Percentiles rank a stretch among this genome's conserved stretches.
Conservation (phyloP, 192 early-diverging fungal species). For the Dispira simplex region DNA sequence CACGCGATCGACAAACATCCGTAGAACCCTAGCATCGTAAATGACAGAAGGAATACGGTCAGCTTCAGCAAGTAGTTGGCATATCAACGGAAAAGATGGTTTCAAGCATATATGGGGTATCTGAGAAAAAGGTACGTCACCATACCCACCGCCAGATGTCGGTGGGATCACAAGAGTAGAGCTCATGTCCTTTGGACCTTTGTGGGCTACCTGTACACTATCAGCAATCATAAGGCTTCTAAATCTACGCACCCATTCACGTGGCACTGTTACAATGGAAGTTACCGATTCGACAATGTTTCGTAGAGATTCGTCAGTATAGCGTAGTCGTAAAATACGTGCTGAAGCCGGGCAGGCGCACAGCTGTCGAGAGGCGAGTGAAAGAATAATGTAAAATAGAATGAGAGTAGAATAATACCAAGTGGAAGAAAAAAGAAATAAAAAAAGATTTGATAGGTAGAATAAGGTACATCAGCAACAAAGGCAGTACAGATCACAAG, state of each 20-base stretch:
- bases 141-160: no score
- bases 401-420: no score
- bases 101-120: background rate
- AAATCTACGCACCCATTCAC: conserved; percentile 27
- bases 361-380: no score
- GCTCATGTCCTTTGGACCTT: no score
- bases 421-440: no score
- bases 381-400: no score
- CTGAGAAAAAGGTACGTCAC: no score
- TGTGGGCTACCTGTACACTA: background rate
- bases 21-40: conserved; percentile 18
- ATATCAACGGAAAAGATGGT: conserved; percentile 25
- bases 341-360: no score
- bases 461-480: no score
- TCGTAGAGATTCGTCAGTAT: conserved; percentile 29
- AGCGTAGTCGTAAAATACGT: conserved; percentile 30
- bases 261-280: conserved; percentile 14
- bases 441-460: no score
- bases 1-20: conserved; percentile 20
- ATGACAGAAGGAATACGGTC: conserved; percentile 23
- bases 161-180: no score
- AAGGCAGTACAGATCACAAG: no score
- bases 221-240: conserved; percentile 20
- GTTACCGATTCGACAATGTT: conserved; percentile 14
- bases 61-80: conserved; percentile 23